Evolutionary conservation across 2,329 filamentous ascomycete species (phyloP).

Genomic region (Mariannaea sp.): DNA sequence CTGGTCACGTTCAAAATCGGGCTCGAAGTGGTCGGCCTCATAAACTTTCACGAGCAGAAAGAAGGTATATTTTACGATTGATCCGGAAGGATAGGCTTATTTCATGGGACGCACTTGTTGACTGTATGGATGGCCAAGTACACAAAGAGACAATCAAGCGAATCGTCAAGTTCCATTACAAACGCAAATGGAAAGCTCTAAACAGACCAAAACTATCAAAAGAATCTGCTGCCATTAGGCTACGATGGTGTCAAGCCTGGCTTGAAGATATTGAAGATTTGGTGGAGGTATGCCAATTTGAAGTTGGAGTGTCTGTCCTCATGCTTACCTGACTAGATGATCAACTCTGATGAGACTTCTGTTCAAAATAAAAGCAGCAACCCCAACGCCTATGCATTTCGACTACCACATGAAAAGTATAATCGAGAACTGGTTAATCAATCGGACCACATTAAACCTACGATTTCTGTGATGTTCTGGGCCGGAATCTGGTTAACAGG

Average conservation of each 20-base stretch:
- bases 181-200: not conserved
- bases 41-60: not conserved
- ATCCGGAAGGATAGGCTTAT: not conserved
- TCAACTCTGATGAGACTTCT: not conserved
- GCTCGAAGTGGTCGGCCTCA: not conserved
- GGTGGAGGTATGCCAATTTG: not conserved
- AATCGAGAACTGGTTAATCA: constrained; percentile 1
- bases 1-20: not conserved
- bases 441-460: not conserved
- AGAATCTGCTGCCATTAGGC: no score
- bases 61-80: not conserved
- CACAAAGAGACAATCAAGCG: not conserved
- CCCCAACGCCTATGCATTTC: constrained; percentile 5
- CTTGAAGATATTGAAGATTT: not conserved
- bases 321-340: not conserved
- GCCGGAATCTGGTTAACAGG: not conserved
- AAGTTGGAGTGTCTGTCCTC: not conserved
- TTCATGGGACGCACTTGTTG: not conserved
- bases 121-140: not conserved
- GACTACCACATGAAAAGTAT: not conserved
- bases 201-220: no score
- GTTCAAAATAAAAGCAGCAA: constrained; percentile 1
- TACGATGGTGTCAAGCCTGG: not conserved
- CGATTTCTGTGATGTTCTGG: constrained; percentile 3
- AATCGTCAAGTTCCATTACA: not conserved